phyloP scores from a whole-genome alignment of 1,284 basidiomycete genomes.

The Malassezia equina region DNA sequence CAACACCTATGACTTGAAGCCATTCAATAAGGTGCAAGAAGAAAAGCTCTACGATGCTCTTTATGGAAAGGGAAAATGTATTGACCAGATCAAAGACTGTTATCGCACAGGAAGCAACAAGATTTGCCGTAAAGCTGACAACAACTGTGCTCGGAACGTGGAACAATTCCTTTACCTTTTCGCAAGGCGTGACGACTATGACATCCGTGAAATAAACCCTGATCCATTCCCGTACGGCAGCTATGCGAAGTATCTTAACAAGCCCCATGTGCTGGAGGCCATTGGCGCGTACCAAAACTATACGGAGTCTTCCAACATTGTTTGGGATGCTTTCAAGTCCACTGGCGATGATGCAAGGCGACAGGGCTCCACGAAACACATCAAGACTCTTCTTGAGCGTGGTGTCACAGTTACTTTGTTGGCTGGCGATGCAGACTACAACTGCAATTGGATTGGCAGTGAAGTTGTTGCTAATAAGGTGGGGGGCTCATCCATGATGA shows the following conservation, averaged over 20 bases:
- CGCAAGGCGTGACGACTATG: conserved; percentile 30
- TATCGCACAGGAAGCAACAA: conserved; percentile 19
- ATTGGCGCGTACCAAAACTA: conserved; percentile 33
- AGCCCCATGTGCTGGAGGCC: conserved; percentile 20
- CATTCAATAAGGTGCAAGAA: conserved; percentile 21
- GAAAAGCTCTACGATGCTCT: conserved; percentile 24
- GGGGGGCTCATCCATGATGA: conserved; percentile 16
- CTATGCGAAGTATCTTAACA: conserved; percentile 30
- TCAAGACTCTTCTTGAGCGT: conserved; percentile 21
- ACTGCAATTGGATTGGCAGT: conserved; percentile 30
- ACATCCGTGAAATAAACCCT: conserved; percentile 27
- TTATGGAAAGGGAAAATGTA: conserved; percentile 27
- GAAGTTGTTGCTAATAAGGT: conserved; percentile 23
- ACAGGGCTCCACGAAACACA: conserved; percentile 20
- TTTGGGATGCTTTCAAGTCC: conserved; percentile 19
- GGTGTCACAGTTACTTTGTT: conserved; percentile 26
- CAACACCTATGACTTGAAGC: conserved; percentile 26
- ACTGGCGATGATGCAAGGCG: conserved; percentile 29
- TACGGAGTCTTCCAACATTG: conserved; percentile 20
- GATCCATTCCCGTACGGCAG: conserved; percentile 33
- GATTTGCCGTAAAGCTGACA: conserved; percentile 29
- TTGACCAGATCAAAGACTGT: conserved; percentile 29
- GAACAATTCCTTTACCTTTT: conserved; percentile 22
- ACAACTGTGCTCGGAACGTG: conserved; percentile 25
- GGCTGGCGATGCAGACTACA: conserved; percentile 34